phyloP scores from a whole-genome alignment of 805 yeast genomes.

The Starmerella tilneyi region DNA sequence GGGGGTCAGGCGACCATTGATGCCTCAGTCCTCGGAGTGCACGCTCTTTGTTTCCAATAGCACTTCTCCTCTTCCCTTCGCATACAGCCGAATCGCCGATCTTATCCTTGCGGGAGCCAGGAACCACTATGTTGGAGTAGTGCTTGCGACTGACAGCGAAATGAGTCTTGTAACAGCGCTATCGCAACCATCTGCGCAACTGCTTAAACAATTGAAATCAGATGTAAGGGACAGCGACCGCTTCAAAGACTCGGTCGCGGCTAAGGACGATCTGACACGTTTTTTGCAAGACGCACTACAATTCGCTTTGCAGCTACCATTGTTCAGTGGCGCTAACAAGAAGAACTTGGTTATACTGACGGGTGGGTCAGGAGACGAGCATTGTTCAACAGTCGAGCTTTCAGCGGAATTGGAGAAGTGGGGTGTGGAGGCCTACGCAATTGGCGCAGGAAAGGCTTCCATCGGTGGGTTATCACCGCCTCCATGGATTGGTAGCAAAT shows the following conservation, averaged over 20 bases:
- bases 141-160: neutral
- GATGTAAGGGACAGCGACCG: too few relatives aligned
- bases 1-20: neutral
- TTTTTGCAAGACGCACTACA: neutral
- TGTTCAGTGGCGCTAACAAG: neutral
- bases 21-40: neutral
- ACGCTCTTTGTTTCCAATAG: neutral
- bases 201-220: neutral
- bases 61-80: neutral
- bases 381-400: neutral
- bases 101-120: neutral
- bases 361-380: neutral
- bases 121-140: slow-evolving; percentile 2
- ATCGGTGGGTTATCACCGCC: neutral
- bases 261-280: neutral
- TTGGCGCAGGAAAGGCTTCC: neutral
- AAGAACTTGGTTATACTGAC: slow-evolving; percentile 1
- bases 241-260: too few relatives aligned
- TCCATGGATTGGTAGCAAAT: neutral
- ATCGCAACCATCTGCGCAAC: neutral
- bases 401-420: neutral
- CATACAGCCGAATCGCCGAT: slow-evolving; percentile 1
- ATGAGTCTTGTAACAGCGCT: neutral
- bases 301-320: neutral
- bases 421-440: neutral